Conservation (phyloP, 1,284 basidiomycete genomes). For the Phaffia rhodozyma region DNA sequence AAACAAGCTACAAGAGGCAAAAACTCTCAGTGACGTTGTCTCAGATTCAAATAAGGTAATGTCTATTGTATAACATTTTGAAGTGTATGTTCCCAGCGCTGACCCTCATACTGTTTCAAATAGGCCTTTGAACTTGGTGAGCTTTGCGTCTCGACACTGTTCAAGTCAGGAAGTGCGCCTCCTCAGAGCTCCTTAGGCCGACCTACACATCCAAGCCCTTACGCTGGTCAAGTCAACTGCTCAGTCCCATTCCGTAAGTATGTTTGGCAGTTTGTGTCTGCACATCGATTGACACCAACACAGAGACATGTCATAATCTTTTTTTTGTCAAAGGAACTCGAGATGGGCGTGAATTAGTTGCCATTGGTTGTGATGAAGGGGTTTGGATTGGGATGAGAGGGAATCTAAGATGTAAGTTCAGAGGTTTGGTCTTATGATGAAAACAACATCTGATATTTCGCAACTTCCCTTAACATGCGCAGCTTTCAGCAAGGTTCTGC, state of each 20-base stretch:
- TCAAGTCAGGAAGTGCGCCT: constrained; percentile 5
- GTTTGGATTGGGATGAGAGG: constrained; percentile 93
- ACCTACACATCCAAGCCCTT: constrained; percentile 54
- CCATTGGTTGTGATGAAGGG: constrained; percentile 87
- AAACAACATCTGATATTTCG: background rate
- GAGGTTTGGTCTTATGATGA: background rate
- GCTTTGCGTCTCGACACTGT: constrained; percentile 7
- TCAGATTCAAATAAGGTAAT: constrained; percentile 75
- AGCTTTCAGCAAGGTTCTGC: constrained; percentile 18
- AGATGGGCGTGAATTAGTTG: constrained; percentile 72
- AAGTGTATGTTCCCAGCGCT: background rate
- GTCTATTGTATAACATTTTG: background rate
- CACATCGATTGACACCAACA: no score
- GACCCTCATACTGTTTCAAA: background rate
- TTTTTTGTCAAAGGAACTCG: constrained; percentile 48
- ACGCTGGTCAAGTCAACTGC: constrained; percentile 83
- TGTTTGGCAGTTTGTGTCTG: no score
- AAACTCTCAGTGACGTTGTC: constrained; percentile 68
- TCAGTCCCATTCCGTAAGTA: constrained; percentile 79
- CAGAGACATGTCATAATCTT: constrained; percentile 6
- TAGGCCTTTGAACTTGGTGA: constrained; percentile 57
- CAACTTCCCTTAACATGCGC: background rate
- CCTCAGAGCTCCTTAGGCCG: constrained; percentile 25
- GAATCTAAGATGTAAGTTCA: constrained; percentile 58
- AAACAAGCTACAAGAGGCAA: constrained; percentile 73